Conservation (phyloP, 345 rosid genomes). For the Syzygium jambos region DNA sequence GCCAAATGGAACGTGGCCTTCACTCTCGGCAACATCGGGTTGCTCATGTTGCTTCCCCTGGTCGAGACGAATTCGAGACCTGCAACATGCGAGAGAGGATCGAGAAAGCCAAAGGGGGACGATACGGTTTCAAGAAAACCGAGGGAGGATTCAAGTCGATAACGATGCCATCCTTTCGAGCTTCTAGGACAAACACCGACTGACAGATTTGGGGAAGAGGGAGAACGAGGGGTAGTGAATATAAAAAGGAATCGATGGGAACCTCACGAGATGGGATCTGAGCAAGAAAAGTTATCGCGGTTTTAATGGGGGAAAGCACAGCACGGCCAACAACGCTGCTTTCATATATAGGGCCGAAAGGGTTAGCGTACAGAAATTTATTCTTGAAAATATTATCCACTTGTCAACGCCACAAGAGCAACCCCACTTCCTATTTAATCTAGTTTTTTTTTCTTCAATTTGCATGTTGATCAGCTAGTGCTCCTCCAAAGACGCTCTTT, state of each 20-base stretch:
- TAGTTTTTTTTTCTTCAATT: neutral
- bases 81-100: neutral
- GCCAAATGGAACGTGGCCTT: conserved; percentile 18
- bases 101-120: neutral
- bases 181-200: neutral
- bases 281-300: neutral
- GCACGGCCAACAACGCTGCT: neutral
- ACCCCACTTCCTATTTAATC: neutral
- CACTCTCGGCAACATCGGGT: conserved; percentile 29
- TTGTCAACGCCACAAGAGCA: too few relatives aligned
- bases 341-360: neutral
- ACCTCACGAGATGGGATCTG: neutral
- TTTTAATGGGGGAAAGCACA: neutral
- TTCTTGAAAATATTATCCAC: too few relatives aligned
- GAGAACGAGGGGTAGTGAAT: neutral
- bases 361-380: neutral
- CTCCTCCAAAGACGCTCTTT: neutral
- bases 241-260: neutral
- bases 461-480: neutral
- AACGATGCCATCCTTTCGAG: neutral
- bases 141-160: neutral
- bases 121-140: neutral
- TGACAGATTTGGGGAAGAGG: neutral
- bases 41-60: conserved; percentile 18
- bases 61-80: neutral